A percentile compares a stretch with the other conserved stretches of the same genome.
Conservation (phyloP, 2,329 filamentous ascomycete species). For the Mycosphaerelloides madeirae region DNA sequence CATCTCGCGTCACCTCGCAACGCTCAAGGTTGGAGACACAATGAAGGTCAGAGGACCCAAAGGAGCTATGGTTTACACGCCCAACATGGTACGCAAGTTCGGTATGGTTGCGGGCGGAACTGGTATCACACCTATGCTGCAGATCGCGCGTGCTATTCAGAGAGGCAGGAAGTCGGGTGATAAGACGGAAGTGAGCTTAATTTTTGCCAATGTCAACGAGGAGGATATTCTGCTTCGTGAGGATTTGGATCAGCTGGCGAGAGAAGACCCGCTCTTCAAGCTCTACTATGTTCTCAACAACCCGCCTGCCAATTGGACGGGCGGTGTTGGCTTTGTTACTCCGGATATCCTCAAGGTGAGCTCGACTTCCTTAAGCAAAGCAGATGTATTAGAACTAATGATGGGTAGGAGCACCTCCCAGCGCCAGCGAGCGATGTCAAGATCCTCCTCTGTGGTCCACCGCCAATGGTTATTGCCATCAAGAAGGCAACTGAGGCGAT, state of each 20-base stretch:
- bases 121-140: slow-evolving; percentile 97
- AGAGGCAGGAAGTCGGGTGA: slow-evolving; percentile 48
- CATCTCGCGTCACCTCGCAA: slow-evolving; percentile 89
- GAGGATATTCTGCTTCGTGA: slow-evolving; percentile 93
- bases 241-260: slow-evolving; percentile 74
- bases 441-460: slow-evolving; percentile 89
- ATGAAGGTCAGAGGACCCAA: slow-evolving; percentile 93
- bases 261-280: slow-evolving; percentile 74
- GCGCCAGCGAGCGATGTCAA: slow-evolving; percentile 83
- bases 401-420: slow-evolving; percentile 66
- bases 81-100: slow-evolving; percentile 93
- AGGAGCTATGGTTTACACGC: slow-evolving; percentile 94
- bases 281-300: slow-evolving; percentile 97
- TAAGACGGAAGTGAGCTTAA: slow-evolving; percentile 83
- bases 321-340: slow-evolving; percentile 91
- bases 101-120: slow-evolving; percentile 98
- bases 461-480: slow-evolving; percentile 92
- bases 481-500: slow-evolving; percentile 92
- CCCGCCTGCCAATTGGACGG: slow-evolving; percentile 84
- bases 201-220: slow-evolving; percentile 92
- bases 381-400: slow-evolving; percentile 6
- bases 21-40: slow-evolving; percentile 73
- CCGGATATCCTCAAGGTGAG: slow-evolving; percentile 81
- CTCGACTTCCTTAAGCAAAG: slow-evolving; percentile 23
- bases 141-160: slow-evolving; percentile 83